Percentiles rank a stretch among this genome's conserved stretches.
These are phyloP conservation scores for Metschnikowia hibisci DNA, from an alignment of 805 yeast genomes.

Conservation along the genomic window DNA sequence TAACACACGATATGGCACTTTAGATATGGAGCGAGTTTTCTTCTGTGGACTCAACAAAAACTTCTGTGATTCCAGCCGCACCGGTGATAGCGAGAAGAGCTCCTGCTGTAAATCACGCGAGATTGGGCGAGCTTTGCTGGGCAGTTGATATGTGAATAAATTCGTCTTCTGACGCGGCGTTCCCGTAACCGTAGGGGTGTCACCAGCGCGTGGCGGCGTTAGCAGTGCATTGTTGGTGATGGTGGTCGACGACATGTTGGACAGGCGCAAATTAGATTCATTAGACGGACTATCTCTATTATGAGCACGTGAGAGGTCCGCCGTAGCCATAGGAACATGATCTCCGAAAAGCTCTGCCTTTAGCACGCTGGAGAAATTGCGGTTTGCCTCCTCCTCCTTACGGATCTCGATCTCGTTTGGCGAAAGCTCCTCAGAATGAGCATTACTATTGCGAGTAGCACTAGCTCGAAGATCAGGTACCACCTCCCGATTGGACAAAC, in stretches of 20 bases:
- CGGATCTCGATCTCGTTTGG: constrained; percentile 64
- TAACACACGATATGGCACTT: constrained; percentile 85
- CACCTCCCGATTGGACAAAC: constrained; percentile 46
- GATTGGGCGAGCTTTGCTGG: constrained; percentile 57
- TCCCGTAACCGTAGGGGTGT: constrained; percentile 15
- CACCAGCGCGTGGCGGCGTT: constrained; percentile 23
- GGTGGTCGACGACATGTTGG: constrained; percentile 8
- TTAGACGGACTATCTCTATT: constrained; percentile 2
- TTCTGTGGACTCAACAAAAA: constrained; percentile 78
- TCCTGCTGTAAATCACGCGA: constrained; percentile 67
- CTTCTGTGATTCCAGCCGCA: constrained; percentile 81
- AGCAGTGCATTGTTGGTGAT: constrained; percentile 12
- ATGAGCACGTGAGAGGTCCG: constrained; percentile 24
- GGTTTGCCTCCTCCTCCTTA: constrained; percentile 77
- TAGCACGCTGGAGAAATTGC: constrained; percentile 80
- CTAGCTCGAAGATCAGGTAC: constrained; percentile 30
- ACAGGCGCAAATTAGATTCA: constrained; percentile 8
- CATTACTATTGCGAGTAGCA: constrained; percentile 3
- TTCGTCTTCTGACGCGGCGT: constrained; percentile 51
- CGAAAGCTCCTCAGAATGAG: constrained; percentile 17
- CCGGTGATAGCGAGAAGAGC: constrained; percentile 78
- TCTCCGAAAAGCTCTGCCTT: constrained; percentile 92
- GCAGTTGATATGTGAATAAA: constrained; percentile 71
- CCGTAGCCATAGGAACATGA: constrained; percentile 56
- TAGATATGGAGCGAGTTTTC: constrained; percentile 70